Evolutionary conservation across 2,329 filamentous ascomycete species (phyloP).

Genomic region (Xylaria sp.): DNA sequence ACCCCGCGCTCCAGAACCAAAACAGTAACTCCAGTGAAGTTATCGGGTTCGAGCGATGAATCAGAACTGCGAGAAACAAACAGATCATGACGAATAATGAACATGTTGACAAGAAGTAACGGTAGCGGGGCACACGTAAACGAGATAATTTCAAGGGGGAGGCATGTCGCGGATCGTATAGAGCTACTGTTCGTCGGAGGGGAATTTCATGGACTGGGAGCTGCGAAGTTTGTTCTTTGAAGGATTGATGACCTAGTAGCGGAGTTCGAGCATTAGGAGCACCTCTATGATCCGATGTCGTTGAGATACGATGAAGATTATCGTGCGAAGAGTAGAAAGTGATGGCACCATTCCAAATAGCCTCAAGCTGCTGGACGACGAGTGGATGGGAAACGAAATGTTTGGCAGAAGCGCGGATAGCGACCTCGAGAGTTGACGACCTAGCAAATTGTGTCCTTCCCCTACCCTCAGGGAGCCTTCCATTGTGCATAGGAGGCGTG

Average conservation of each 20-base stretch:
- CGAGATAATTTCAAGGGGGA: conserved; percentile 92
- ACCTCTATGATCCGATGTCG: conserved; percentile 48
- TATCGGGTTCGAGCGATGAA: conserved; percentile 79
- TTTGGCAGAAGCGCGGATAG: conserved; percentile 92
- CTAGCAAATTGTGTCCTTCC: conserved; percentile 70
- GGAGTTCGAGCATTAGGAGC: conserved; percentile 61
- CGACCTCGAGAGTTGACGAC: conserved; percentile 90
- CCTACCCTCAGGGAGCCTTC: conserved; percentile 51
- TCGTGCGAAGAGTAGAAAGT: conserved; percentile 93
- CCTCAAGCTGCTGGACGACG: conserved; percentile 93
- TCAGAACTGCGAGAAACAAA: conserved; percentile 85
- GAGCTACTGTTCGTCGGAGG: conserved; percentile 77
- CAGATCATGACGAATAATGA: conserved; percentile 87
- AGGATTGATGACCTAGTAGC: conserved; percentile 55
- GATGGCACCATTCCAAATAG: conserved; percentile 95
- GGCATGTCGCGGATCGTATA: conserved; percentile 91
- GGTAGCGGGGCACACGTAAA: conserved; percentile 88
- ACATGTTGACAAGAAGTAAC: conserved; percentile 87
- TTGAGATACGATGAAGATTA: conserved; percentile 74
- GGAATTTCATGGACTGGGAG: conserved; percentile 52
- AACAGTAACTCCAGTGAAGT: conserved; percentile 88
- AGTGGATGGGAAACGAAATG: conserved; percentile 91
- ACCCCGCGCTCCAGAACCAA: conserved; percentile 98
- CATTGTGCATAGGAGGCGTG: conserved; percentile 52
- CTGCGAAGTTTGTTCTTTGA: conserved; percentile 48